phyloP scores from a whole-genome alignment of 495 filamentous ascomycete species.

The Tetracladium setigerum region DNA sequence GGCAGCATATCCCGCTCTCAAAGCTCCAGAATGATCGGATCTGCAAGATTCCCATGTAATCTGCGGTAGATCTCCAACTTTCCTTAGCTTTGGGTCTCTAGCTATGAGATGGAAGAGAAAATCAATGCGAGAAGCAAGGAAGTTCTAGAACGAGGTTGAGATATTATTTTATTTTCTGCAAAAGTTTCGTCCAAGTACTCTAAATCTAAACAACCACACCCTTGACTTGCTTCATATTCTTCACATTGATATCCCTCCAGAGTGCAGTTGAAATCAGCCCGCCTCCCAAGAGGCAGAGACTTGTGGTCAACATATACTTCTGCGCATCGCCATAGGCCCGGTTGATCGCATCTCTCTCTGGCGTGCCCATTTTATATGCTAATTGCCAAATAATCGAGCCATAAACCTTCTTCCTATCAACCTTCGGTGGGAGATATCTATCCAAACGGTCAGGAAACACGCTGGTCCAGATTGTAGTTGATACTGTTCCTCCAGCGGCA shows the following conservation, averaged over 20 bases:
- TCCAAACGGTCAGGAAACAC: conserved; percentile 45
- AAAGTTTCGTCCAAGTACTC: not conserved
- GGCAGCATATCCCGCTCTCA: too few species aligned
- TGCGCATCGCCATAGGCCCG: conserved; percentile 47
- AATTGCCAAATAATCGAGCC: conserved; percentile 50
- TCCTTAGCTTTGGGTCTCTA: too few species aligned
- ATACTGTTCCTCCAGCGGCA: conserved; percentile 55
- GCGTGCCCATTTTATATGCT: conserved; percentile 49
- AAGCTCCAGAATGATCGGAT: too few species aligned
- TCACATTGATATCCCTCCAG: not conserved
- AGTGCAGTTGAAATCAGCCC: not conserved
- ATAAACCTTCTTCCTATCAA: conserved; percentile 40
- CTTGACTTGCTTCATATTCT: not conserved
- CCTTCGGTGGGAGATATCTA: conserved; percentile 46
- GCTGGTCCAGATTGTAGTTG: conserved; percentile 59
- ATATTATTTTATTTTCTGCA: too few species aligned
- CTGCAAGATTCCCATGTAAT: too few species aligned
- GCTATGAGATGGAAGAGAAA: too few species aligned
- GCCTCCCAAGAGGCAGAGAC: conserved; percentile 14
- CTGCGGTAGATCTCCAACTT: too few species aligned
- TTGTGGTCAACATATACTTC: conserved; percentile 39
- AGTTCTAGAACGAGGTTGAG: too few species aligned
- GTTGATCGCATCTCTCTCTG: conserved; percentile 52
- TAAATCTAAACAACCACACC: not conserved
- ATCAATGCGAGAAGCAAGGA: too few species aligned